phyloP scores from a whole-genome alignment of 805 yeast genomes.

The Starmerella apis region DNA sequence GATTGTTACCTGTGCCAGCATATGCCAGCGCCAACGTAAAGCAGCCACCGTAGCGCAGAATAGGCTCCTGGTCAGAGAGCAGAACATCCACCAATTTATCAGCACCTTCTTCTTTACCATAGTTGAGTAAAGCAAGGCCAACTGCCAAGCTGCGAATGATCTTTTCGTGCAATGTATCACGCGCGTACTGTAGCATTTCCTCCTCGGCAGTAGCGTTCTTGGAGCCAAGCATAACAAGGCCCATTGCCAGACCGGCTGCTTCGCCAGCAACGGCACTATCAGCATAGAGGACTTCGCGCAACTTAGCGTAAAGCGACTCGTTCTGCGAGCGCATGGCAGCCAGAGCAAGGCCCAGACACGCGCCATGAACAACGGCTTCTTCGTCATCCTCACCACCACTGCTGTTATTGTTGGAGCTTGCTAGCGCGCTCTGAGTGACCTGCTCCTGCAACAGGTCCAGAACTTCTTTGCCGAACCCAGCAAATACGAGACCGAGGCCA shows the following conservation, averaged over 20 bases:
- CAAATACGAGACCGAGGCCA: conserved; percentile 86
- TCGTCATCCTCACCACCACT: conserved; percentile 40
- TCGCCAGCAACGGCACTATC: conserved; percentile 93
- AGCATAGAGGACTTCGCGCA: conserved; percentile 71
- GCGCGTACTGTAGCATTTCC: conserved; percentile 84
- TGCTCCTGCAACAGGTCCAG: conserved; percentile 60
- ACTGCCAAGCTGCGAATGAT: conserved; percentile 87
- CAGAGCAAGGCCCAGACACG: conserved; percentile 87
- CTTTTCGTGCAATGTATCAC: conserved; percentile 91
- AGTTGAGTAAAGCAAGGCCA: conserved; percentile 77
- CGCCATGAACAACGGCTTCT: conserved; percentile 88
- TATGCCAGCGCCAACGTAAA: conserved; percentile 90
- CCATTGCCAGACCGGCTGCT: conserved; percentile 94
- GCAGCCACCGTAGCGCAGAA: conserved; percentile 91
- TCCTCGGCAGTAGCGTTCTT: conserved; percentile 55
- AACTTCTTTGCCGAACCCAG: conserved; percentile 89
- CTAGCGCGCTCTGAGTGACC: conserved; percentile 35
- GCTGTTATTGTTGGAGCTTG: conserved; percentile 31
- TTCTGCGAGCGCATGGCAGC: conserved; percentile 91
- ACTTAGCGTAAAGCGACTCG: conserved; percentile 62
- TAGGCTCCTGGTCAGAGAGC: conserved; percentile 64
- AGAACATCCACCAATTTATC: conserved; percentile 56
- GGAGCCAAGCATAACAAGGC: conserved; percentile 88
- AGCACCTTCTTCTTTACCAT: conserved; percentile 76
- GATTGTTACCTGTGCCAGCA: conserved; percentile 89